Conservation (phyloP, 148 eudicot species). For the Beta vulgaris region DNA sequence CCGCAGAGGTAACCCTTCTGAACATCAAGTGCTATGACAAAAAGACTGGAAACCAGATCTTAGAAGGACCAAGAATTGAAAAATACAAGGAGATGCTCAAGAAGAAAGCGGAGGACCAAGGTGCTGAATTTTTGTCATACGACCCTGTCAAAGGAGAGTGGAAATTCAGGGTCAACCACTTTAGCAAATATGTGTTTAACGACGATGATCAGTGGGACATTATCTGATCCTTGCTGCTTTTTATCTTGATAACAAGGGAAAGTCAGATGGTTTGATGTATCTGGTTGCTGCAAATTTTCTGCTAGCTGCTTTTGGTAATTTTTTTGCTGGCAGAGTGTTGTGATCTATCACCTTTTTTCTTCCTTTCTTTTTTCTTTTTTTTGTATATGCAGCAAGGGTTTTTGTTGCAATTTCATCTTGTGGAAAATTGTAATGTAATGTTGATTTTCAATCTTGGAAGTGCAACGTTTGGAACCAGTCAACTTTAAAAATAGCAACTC, state of each 20-base stretch:
- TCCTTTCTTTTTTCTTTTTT: background rate
- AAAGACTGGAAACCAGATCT: slow-evolving; percentile 59
- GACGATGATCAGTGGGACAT: slow-evolving; percentile 43
- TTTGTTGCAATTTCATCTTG: background rate
- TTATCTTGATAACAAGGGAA: background rate
- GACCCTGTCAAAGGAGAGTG: slow-evolving; percentile 85
- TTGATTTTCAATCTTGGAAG: slow-evolving; percentile 1
- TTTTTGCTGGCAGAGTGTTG: slow-evolving; percentile 13
- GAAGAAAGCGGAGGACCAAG: slow-evolving; percentile 82
- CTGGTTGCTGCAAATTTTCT: slow-evolving; percentile 2
- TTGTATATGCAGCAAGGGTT: slow-evolving; percentile 11
- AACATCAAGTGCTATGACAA: slow-evolving; percentile 84
- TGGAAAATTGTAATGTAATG: slow-evolving; percentile 7
- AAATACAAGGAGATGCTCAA: slow-evolving; percentile 83
- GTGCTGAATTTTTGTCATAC: slow-evolving; percentile 80
- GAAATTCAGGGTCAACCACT: slow-evolving; percentile 84
- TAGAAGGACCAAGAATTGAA: slow-evolving; percentile 72
- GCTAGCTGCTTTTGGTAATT: background rate
- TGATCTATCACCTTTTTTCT: background rate
- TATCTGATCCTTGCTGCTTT: background rate
- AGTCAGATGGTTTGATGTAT: background rate
- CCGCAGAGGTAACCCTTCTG: slow-evolving; percentile 88
- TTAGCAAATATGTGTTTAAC: slow-evolving; percentile 57
- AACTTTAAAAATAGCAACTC: background rate
- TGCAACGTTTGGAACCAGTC: background rate